Evolutionary conservation across 108 stramenopile genomes (phyloP).

Genomic region (Nitzschia palea): DNA sequence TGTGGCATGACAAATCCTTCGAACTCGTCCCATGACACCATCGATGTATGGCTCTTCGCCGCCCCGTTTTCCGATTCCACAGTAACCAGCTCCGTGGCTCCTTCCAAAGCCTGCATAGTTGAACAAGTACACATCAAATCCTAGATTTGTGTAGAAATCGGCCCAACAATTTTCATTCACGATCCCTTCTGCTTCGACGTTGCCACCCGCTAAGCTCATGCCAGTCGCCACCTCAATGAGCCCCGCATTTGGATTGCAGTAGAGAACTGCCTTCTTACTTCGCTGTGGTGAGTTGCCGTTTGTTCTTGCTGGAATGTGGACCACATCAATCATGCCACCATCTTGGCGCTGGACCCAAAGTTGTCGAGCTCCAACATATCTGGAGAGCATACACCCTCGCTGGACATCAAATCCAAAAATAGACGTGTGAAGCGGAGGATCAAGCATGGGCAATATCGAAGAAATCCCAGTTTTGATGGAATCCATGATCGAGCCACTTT

Average conservation of each 20-base stretch:
- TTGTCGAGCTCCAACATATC: constrained; percentile 78
- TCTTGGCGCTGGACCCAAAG: constrained; percentile 66
- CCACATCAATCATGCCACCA: constrained; percentile 69
- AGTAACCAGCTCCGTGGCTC: constrained; percentile 51
- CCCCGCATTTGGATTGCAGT: constrained; percentile 91
- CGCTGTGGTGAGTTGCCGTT: background rate
- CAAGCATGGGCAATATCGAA: constrained; percentile 64
- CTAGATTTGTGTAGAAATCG: constrained; percentile 71
- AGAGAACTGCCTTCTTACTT: constrained; percentile 69
- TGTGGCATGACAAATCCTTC: constrained; percentile 46
- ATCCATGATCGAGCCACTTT: constrained; percentile 36
- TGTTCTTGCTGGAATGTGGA: constrained; percentile 63
- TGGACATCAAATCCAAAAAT: constrained; percentile 84
- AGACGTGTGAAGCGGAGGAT: constrained; percentile 77
- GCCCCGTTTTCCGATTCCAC: constrained; percentile 12
- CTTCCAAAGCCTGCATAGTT: constrained; percentile 90
- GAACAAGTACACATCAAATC: constrained; percentile 83
- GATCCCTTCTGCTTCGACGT: constrained; percentile 44
- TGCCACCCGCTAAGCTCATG: constrained; percentile 80
- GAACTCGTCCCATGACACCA: constrained; percentile 47
- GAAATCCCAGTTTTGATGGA: constrained; percentile 28
- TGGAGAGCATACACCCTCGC: constrained; percentile 71
- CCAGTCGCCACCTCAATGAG: constrained; percentile 83
- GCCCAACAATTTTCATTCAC: constrained; percentile 63
- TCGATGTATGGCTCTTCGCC: constrained; percentile 30